Conservation (phyloP, 805 yeast genomes). For the Myxozyma monticola region DNA sequence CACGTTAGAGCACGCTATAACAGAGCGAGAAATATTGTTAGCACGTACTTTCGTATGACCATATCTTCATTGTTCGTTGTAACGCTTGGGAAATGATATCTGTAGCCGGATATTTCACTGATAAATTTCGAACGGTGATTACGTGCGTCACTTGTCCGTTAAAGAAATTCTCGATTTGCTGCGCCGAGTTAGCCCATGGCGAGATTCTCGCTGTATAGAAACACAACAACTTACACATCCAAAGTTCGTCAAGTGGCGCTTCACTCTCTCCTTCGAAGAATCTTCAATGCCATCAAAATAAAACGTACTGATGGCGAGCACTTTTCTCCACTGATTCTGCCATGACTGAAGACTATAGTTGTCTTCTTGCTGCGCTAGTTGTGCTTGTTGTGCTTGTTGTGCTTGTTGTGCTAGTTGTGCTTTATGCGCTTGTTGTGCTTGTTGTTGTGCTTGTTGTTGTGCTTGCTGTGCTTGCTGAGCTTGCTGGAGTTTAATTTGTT, state of each 20-base stretch:
- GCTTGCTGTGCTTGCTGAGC: no score
- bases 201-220: constrained; percentile 49
- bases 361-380: no score
- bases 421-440: no score
- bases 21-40: not conserved
- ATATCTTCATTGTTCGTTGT: constrained; percentile 67
- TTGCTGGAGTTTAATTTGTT: no score
- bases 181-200: constrained; percentile 5
- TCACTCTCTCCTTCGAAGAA: constrained; percentile 33
- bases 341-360: no score
- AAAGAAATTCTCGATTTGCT: constrained; percentile 56
- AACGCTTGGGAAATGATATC: constrained; percentile 70
- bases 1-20: not conserved
- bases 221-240: constrained; percentile 36
- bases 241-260: constrained; percentile 33
- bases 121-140: constrained; percentile 60
- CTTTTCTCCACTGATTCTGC: constrained; percentile 65
- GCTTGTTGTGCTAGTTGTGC: no score
- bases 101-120: constrained; percentile 43
- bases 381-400: no score
- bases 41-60: constrained; percentile 67
- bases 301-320: constrained; percentile 58
- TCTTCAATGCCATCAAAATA: constrained; percentile 57
- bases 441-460: no score
- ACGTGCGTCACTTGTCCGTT: constrained; percentile 71